A percentile compares a stretch with the other conserved stretches of the same genome.
phyloP scores from a whole-genome alignment of 2,329 filamentous ascomycete species.

The Escovopsis sp. region DNA sequence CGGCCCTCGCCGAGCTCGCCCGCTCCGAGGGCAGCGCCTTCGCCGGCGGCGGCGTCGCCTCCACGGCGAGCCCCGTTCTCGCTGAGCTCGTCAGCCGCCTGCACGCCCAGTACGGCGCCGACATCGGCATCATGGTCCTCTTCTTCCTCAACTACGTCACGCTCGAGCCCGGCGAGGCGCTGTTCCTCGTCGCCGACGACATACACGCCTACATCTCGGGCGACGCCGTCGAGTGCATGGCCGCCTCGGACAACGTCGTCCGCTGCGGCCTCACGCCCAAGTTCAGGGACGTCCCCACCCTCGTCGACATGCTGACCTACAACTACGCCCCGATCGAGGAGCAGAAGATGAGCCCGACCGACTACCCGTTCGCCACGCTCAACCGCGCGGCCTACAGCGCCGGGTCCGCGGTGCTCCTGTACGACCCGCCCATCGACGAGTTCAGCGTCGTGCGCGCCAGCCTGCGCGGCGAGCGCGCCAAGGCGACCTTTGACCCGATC shows the following conservation, averaged over 20 bases:
- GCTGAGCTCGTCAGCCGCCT: slow-evolving; percentile 64
- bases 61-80: slow-evolving; percentile 54
- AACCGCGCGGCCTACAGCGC: slow-evolving; percentile 73
- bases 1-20: slow-evolving; percentile 57
- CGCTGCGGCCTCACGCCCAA: slow-evolving; percentile 96
- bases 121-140: slow-evolving; percentile 86
- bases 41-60: slow-evolving; percentile 54
- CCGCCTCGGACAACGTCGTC: slow-evolving; percentile 95
- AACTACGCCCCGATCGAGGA: slow-evolving; percentile 85
- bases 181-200: slow-evolving; percentile 92
- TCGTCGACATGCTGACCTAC: slow-evolving; percentile 88
- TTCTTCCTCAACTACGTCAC: slow-evolving; percentile 97
- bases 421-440: slow-evolving; percentile 93
- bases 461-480: slow-evolving; percentile 55
- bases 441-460: slow-evolving; percentile 79
- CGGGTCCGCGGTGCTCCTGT: slow-evolving; percentile 56
- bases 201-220: slow-evolving; percentile 91
- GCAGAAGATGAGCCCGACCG: slow-evolving; percentile 78
- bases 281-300: slow-evolving; percentile 86
- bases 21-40: slow-evolving; percentile 56
- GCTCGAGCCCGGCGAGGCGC: slow-evolving; percentile 75
- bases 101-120: slow-evolving; percentile 70
- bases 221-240: slow-evolving; percentile 99
- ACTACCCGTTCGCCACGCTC: slow-evolving; percentile 75
- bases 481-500: slow-evolving; percentile 77